These are phyloP conservation scores for Globisporangium parvum DNA, from an alignment of 352 stramenopile species.

Conservation along the genomic window DNA sequence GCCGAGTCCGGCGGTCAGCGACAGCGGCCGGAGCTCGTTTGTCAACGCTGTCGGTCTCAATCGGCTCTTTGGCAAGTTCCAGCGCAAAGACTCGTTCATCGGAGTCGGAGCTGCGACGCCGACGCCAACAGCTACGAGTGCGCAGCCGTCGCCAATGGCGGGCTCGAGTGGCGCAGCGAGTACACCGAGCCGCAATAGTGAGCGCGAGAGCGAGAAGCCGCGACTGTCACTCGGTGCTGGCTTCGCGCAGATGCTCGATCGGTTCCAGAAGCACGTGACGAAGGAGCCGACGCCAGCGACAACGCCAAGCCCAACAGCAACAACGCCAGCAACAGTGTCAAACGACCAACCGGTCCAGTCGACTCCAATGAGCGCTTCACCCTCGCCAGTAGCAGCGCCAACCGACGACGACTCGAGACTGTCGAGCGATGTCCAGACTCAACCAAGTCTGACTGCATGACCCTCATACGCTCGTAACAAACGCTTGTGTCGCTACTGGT, in stretches of 20 bases:
- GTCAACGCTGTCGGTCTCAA: constrained; percentile 1
- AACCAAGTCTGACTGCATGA: too few species aligned
- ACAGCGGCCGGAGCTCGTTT: constrained; percentile 13
- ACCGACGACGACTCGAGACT: too few species aligned
- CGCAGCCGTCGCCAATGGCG: constrained; percentile 1
- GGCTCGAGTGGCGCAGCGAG: too few species aligned
- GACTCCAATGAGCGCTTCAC: too few species aligned
- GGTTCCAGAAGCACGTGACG: constrained; percentile 4
- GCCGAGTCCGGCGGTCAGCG: constrained; percentile 7
- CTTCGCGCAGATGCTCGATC: constrained; percentile 4
- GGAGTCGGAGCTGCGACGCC: background rate
- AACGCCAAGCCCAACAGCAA: background rate
- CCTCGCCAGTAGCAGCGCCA: too few species aligned
- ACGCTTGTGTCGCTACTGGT: background rate
- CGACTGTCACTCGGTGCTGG: background rate
- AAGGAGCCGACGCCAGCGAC: background rate
- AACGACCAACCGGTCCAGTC: background rate
- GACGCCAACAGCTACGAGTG: background rate
- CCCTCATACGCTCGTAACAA: too few species aligned
- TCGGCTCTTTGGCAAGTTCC: constrained; percentile 15
- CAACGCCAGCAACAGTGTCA: background rate
- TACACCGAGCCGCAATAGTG: too few species aligned
- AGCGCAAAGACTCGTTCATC: constrained; percentile 12
- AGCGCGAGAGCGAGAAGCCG: background rate
- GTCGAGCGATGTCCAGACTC: too few species aligned